These are phyloP conservation scores for Euphrasia confusa DNA, from an alignment of 257 asterid species.

Conservation along the genomic window DNA sequence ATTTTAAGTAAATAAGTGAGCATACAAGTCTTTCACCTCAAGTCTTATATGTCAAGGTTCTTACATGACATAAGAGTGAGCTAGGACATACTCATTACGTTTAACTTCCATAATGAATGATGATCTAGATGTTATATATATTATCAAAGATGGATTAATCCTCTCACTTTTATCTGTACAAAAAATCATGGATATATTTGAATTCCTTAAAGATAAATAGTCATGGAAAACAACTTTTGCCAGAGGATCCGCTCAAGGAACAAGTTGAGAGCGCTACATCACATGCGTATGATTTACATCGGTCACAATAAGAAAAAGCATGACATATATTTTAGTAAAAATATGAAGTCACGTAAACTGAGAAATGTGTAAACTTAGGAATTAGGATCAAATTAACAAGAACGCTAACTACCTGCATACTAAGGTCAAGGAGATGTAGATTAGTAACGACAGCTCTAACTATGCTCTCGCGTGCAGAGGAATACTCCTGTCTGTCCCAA, in stretches of 20 bases:
- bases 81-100: neutral
- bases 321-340: neutral
- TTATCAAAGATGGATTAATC: neutral
- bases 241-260: neutral
- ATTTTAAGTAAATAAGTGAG: constrained; percentile 3
- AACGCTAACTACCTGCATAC: constrained; percentile 68
- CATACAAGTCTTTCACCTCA: constrained; percentile 1
- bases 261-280: neutral
- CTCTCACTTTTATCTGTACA: neutral
- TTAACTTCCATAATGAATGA: constrained; percentile 1
- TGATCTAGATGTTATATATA: constrained; percentile 6
- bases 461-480: constrained; percentile 86
- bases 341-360: neutral
- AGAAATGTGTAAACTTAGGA: constrained; percentile 11
- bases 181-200: neutral
- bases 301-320: constrained; percentile 15
- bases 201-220: neutral
- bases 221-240: constrained; percentile 1
- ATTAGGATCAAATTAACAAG: constrained; percentile 16
- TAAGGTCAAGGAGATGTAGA: constrained; percentile 85
- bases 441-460: constrained; percentile 88
- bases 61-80: neutral
- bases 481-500: constrained; percentile 92
- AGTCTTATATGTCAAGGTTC: neutral
- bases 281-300: constrained; percentile 11